Evolutionary conservation across 148 eudicot genomes (phyloP), one percentile per base, ranked within the genome.

Genomic region (Cornus florida): DNA sequence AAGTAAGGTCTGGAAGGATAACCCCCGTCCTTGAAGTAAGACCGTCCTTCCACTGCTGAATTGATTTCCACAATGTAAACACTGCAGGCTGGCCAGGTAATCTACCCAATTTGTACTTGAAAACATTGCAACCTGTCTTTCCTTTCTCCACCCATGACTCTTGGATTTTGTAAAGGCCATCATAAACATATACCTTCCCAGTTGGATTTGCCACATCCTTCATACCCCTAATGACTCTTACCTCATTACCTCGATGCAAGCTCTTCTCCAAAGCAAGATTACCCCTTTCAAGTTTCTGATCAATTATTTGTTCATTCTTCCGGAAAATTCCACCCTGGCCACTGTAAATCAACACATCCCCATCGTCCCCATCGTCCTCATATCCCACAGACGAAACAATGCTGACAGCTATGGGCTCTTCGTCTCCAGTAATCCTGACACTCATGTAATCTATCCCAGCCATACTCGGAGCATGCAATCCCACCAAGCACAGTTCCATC

Each of bases 211-310:
- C 22, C 20, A 72, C 22, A 80, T 95, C 97, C 76, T 80, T 89
- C 38, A 93, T 33, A n/a, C 99, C 99, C 77, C 99, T 87, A 28
- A 93, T 77, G 39, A 95, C 99, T 80, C 99, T 82, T 46, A 95
- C 89, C 35, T 89, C 91, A 81, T 93, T 92, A 57, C 81, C 91
- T 12, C 97, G 89, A 24, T 90, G 90, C 79, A 90, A 79, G 83
- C 94, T 93, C 85, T 89, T 93, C 78, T 96, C 98, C 80, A 96
- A 75, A 77, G 97, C 98, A 53, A 93, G 88, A 84, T 93, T 96
- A 67, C 98, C 99, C 80, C 94, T 90, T 78, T 89, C 99, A 31
- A 96, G 97, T 82, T 93, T 96, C 82, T 96, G 98, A 85, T 96
- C 99, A 80, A 86, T 82, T 60, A 86, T 81, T 75, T 73, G 82